Evolutionary conservation across 179 eudicot genomes (phyloP), one percentile per base, ranked within the genome.

Genomic region (Silene coronaria): DNA sequence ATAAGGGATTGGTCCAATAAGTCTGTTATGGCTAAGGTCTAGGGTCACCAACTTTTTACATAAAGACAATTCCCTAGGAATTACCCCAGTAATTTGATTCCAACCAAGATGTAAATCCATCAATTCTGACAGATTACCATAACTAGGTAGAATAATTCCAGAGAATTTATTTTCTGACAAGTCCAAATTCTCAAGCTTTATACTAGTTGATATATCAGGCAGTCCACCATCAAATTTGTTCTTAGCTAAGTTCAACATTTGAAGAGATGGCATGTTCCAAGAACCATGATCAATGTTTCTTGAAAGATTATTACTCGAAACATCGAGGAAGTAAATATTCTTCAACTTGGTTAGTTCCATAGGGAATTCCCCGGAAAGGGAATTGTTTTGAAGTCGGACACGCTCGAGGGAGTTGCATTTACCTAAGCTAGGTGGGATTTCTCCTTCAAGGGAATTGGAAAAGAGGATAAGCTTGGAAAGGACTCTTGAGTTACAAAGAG

Each of bases 401-500:
- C 98, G 78, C 63, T 75, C 80, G 51, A 93, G 84, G 27, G 91
- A 89, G 22, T 45, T 80, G 61, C 98, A 93, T 16, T 63, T 76
- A 53, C 91, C 80, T 24, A 93, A 83, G 60, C 85, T 86, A 45
- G 32, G 46, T 14, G 98, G 92, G 70, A 93, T 88, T 27, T 74
- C 75, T 5, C 98, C 93, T 13, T 75, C 76, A 30, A 93, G 83
- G 34, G 85, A 84, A 70, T 93, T 93, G 42, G 98, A 91, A 77
- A 93, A 93, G 57, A 93, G 87, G 48, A 93, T 91, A 64, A 93
- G 96, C 77, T 93, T 93, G 32, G 67, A 80, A 51, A 93, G 93
- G 17, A 63, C 71, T 38, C 84, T 77, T 0, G 98, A 91, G 1
- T 81, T 34, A 72, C 98, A 93, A 36, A 91, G 84, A 26, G 67